These are phyloP conservation scores for Monosporascus sp. DNA, from an alignment of 2,329 filamentous ascomycete genomes.

Conservation along the genomic window DNA sequence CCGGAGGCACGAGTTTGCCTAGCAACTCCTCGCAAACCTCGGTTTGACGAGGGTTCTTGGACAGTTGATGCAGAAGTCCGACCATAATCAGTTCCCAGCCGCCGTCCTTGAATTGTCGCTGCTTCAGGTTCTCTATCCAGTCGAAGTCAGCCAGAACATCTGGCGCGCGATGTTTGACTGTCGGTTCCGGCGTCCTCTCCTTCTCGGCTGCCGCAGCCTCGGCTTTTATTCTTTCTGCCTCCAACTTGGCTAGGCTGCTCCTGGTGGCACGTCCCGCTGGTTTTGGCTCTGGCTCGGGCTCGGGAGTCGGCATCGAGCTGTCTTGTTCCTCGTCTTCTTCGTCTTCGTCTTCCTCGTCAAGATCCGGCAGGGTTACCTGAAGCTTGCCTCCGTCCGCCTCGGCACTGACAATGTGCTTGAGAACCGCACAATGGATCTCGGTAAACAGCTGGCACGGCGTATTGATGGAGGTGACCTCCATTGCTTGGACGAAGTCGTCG, in stretches of 20 bases:
- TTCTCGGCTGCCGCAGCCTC: constrained; percentile 52
- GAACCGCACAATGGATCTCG: constrained; percentile 84
- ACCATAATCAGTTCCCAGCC: constrained; percentile 91
- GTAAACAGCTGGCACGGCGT: constrained; percentile 78
- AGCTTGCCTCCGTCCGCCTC: constrained; percentile 74
- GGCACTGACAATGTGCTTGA: constrained; percentile 79
- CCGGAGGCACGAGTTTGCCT: constrained; percentile 72
- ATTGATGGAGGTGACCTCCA: constrained; percentile 71
- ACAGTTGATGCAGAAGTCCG: constrained; percentile 79
- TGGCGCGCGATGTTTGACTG: constrained; percentile 61
- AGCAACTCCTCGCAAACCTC: constrained; percentile 75
- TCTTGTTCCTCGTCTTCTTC: constrained; percentile 57
- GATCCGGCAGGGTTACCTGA: constrained; percentile 70
- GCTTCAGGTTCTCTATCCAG: constrained; percentile 81
- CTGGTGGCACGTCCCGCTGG: constrained; percentile 69
- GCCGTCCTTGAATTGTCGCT: constrained; percentile 79
- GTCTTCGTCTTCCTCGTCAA: constrained; percentile 64
- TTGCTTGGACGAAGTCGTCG: constrained; percentile 88
- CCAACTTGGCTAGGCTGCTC: constrained; percentile 78
- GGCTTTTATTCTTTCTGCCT: constrained; percentile 63
- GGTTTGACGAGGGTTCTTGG: constrained; percentile 66
- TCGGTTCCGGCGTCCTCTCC: constrained; percentile 41
- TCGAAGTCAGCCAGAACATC: constrained; percentile 71
- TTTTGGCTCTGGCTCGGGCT: constrained; percentile 65
- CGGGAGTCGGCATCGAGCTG: constrained; percentile 51